Evolutionary conservation across 495 filamentous ascomycete genomes (phyloP), one percentile per base, ranked within the genome.

Genomic region (Talaromyces proteolyticus): DNA sequence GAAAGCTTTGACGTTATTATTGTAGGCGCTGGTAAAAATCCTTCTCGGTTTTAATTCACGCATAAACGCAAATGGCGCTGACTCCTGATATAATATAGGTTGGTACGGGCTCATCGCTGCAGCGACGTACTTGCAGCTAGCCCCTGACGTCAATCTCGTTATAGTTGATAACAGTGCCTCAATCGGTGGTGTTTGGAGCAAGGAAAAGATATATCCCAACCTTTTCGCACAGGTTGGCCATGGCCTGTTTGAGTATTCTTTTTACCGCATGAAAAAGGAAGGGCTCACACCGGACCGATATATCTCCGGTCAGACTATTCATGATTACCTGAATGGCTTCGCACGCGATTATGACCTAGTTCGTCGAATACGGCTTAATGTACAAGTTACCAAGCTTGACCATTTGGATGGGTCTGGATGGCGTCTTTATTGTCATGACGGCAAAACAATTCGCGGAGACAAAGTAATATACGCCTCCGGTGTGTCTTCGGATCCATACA

Each of bases 381-480:
- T 42, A 3, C 19, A 6, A 3, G 57, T 62, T n/a, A 48, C 16
- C 11, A 53, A 97, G 2, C 49, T 54, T 41, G 26, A 45, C 24
- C 19, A 44, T 19, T 14, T 22, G 16, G 16, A 12, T 4, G 12
- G 25, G 16, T 12, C 14, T 11, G 18, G 42, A 7, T 46, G 44
- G 44, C 22, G 44, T 10, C 23, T 46, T 17, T 7, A 46, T 29
- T 17, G 16, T 17, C 11, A 6, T 11, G 44, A 17, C 12, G 44
- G 19, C 18, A 44, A 17, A 42, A 47, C 23, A 17, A 52, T 22
- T 20, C 12, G 25, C n/a, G 25, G 75, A 6, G 57, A 57, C 19
- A 90, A 85, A 58, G 65, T 92, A 26, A 75, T 90, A 44, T 59
- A 89, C 21, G 84, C 84, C 4, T 86, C 85, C 3, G 88, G 87